Percentiles rank a stretch among this genome's conserved stretches.
phyloP scores from a whole-genome alignment of 2,329 filamentous ascomycete species.

The Trichocomaceae sp. region DNA sequence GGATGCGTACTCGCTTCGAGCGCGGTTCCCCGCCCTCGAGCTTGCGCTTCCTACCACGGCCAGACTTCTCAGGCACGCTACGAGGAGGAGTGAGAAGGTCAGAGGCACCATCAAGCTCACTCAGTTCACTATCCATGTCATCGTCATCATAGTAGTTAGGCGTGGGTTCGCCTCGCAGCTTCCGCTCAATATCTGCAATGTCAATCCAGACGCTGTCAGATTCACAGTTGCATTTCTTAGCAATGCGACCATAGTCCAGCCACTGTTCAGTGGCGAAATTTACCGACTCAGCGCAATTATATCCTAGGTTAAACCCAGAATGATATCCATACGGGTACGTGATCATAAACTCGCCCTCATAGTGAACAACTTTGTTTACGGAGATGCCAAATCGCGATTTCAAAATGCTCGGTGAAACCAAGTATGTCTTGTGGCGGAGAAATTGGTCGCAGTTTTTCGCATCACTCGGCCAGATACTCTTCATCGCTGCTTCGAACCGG shows the following conservation, averaged over 20 bases:
- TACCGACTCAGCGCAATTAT: constrained; percentile 97
- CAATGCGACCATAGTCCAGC: constrained; percentile 90
- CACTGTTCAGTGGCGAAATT: constrained; percentile 96
- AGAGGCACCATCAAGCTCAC: constrained; percentile 56
- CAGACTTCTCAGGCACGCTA: constrained; percentile 56
- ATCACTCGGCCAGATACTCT: constrained; percentile 86
- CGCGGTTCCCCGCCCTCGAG: constrained; percentile 50
- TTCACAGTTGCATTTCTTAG: constrained; percentile 94
- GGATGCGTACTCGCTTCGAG: constrained; percentile 71
- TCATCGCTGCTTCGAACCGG: constrained; percentile 92
- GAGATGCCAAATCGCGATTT: constrained; percentile 87
- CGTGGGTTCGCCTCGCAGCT: constrained; percentile 74
- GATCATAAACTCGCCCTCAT: constrained; percentile 96
- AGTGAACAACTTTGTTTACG: constrained; percentile 91
- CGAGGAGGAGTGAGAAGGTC: constrained; percentile 73
- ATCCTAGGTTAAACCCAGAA: constrained; percentile 94
- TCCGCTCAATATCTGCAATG: constrained; percentile 90
- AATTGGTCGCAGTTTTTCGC: constrained; percentile 96
- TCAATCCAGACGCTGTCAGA: constrained; percentile 98
- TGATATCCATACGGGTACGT: constrained; percentile 98
- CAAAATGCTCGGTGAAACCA: constrained; percentile 85
- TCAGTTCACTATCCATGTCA: constrained; percentile 56
- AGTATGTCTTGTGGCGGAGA: constrained; percentile 91
- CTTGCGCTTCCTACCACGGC: constrained; percentile 63
- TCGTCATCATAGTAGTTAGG: constrained; percentile 40